A percentile compares a stretch with the other conserved stretches of the same genome.
Evolutionary conservation across 2,329 filamentous ascomycete genomes (phyloP).

Genomic region (Canariomyces notabilis): DNA sequence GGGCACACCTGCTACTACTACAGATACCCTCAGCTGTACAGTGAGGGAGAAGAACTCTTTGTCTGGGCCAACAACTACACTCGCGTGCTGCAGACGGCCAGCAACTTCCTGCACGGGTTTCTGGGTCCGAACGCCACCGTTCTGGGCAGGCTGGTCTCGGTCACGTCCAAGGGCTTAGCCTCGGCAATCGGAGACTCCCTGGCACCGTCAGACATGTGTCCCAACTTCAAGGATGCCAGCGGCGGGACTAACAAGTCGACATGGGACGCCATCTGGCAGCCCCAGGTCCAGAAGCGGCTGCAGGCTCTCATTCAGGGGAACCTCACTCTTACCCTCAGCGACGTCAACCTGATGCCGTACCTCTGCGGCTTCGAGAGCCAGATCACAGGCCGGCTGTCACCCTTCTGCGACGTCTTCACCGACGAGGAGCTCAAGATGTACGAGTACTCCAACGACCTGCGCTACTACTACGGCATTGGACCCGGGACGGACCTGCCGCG

Average conservation of each 20-base stretch:
- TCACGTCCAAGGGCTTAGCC: slow-evolving; percentile 50
- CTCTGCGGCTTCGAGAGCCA: slow-evolving; percentile 69
- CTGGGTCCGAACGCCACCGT: slow-evolving; percentile 50
- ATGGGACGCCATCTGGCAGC: slow-evolving; percentile 50
- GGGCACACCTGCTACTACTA: no score
- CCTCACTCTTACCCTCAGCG: slow-evolving; percentile 48
- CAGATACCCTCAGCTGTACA: slow-evolving; percentile 49
- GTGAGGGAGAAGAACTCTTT: slow-evolving; percentile 46
- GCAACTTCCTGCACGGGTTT: slow-evolving; percentile 57
- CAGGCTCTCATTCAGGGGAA: slow-evolving; percentile 49
- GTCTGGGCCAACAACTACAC: slow-evolving; percentile 64
- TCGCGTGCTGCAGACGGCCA: slow-evolving; percentile 57
- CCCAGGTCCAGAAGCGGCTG: slow-evolving; percentile 49
- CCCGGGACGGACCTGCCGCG: slow-evolving; percentile 49
- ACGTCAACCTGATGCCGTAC: slow-evolving; percentile 58
- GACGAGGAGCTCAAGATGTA: slow-evolving; percentile 58
- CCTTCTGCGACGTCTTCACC: slow-evolving; percentile 59
- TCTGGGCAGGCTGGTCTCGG: slow-evolving; percentile 51
- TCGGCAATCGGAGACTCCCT: slow-evolving; percentile 57
- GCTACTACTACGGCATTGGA: slow-evolving; percentile 63
- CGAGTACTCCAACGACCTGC: slow-evolving; percentile 63
- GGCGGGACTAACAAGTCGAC: slow-evolving; percentile 41
- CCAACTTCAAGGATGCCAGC: slow-evolving; percentile 50
- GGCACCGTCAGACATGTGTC: slow-evolving; percentile 58
- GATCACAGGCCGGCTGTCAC: slow-evolving; percentile 56